Evolutionary conservation across 306 rosid species (phyloP), one percentile per base, ranked within the genome.

Genomic region (Canavalia ensiformis): DNA sequence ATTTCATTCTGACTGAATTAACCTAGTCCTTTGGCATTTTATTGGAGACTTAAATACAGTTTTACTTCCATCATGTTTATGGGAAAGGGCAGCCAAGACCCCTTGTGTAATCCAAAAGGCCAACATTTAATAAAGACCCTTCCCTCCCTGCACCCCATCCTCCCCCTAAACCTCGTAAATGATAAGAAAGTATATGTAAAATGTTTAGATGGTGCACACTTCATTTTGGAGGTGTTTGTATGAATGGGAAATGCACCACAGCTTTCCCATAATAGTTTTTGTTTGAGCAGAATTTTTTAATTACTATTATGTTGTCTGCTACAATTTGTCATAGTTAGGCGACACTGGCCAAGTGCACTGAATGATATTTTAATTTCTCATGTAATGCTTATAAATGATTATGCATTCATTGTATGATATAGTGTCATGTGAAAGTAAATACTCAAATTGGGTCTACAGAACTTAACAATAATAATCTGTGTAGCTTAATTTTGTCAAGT

Each of bases 291-390:
- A 60, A 60, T 51, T 49, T 69, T 59, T 60, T 51, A 50, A 52
- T 52, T 70, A 54, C 59, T 18, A 28, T 37, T 9, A 39, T 42
- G 8, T 12, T 54, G 45, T 68, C 72, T 37, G 1, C 50, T 55
- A 55, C 54, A 46, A 34, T 75, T 56, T 29, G 51, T 73, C 58
- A 58, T 63, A 29, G 58, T 68, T 79, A 12, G 56, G 47, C 25
- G 41, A 42, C 31, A 34, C 62, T 41, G 18, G 54, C 11, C 28
- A 54, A 68, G 13, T 49, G 56, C 66, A 29, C 12, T 7, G 54
- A 52, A 77, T 25, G 59, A 54, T 77, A 49, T 70, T 30, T 67
- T 44, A 35, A 30, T 67, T 82, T 56, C 49, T 69, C 68, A 30
- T 69, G 77, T 2, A 18, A 49, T 55, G 78, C 62, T 59, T n/a